Percentiles rank a stretch among this genome's conserved stretches.
phyloP scores from a whole-genome alignment of 179 eudicot genomes.

The Camellia oleifera region DNA sequence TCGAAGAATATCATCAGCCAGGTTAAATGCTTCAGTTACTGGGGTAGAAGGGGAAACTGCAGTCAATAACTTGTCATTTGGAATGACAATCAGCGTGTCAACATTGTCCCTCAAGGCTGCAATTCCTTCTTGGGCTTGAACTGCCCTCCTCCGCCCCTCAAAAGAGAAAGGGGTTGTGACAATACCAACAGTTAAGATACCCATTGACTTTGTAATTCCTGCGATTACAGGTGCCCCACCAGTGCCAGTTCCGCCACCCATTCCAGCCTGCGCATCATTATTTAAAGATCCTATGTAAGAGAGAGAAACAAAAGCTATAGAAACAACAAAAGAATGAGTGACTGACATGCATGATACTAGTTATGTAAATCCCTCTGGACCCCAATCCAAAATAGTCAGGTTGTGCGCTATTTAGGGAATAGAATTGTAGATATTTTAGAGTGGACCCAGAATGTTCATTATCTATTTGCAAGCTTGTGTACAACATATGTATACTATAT shows the following conservation, averaged over 20 bases:
- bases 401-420: not conserved
- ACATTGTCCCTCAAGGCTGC: conserved; percentile 97
- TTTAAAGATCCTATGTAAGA: not conserved
- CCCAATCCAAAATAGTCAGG: not conserved
- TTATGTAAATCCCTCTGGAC: not conserved
- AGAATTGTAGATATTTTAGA: not conserved
- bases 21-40: conserved; percentile 95
- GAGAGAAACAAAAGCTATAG: conserved; percentile 13
- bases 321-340: not conserved
- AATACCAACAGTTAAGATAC: conserved; percentile 94
- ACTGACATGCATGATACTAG: not conserved
- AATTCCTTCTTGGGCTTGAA: conserved; percentile 99
- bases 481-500: not conserved
- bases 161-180: conserved; percentile 95
- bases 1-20: conserved; percentile 97
- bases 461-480: not conserved
- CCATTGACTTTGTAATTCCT: conserved; percentile 89
- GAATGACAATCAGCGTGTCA: conserved; percentile 91
- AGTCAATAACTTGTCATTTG: conserved; percentile 90
- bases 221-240: conserved; percentile 96
- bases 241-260: conserved; percentile 99
- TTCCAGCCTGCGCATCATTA: conserved; percentile 72
- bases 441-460: not conserved
- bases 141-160: conserved; percentile 91
- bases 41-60: conserved; percentile 95